These are phyloP conservation scores for Inonotus hispidus DNA, from an alignment of 1,284 basidiomycete species.

Conservation along the genomic window DNA sequence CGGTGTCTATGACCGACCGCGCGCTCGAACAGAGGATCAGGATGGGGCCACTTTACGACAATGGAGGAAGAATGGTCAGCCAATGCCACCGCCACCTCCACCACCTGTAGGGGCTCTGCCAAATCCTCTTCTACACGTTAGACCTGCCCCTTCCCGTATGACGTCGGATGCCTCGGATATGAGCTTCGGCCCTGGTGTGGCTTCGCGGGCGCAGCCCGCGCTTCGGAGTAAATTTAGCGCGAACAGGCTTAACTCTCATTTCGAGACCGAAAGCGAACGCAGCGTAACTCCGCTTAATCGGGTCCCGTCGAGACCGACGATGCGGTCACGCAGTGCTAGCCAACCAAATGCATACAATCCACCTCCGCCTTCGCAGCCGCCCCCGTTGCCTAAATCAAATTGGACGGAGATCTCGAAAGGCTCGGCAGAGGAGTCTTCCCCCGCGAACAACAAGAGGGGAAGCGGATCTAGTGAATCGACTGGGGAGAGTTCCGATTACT, in stretches of 20 bases:
- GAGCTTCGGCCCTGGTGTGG: conserved; percentile 40
- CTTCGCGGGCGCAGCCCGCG: conserved; percentile 39
- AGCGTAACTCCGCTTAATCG: conserved; percentile 18
- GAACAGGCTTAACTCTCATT: conserved; percentile 48
- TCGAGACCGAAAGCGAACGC: conserved; percentile 35
- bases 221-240: conserved; percentile 71
- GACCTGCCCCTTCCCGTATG: conserved; percentile 44
- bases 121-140: conserved; percentile 21
- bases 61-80: conserved; percentile 43
- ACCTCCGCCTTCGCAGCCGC: conserved; percentile 43
- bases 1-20: conserved; percentile 45
- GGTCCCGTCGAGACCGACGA: conserved; percentile 31
- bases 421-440: conserved; percentile 43
- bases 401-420: conserved; percentile 49
- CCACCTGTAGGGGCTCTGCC: conserved; percentile 21
- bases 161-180: conserved; percentile 47
- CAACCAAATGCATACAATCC: conserved; percentile 63
- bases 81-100: conserved; percentile 21
- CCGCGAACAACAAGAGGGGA: conserved; percentile 51
- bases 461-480: conserved; percentile 79
- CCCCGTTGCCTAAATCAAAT: conserved; percentile 50
- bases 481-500: conserved; percentile 72
- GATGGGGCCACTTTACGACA: conserved; percentile 60
- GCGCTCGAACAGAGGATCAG: conserved; percentile 71
- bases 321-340: conserved; percentile 67